These are phyloP conservation scores for Senna siamea DNA, from an alignment of 306 rosid genomes.

Conservation along the genomic window DNA sequence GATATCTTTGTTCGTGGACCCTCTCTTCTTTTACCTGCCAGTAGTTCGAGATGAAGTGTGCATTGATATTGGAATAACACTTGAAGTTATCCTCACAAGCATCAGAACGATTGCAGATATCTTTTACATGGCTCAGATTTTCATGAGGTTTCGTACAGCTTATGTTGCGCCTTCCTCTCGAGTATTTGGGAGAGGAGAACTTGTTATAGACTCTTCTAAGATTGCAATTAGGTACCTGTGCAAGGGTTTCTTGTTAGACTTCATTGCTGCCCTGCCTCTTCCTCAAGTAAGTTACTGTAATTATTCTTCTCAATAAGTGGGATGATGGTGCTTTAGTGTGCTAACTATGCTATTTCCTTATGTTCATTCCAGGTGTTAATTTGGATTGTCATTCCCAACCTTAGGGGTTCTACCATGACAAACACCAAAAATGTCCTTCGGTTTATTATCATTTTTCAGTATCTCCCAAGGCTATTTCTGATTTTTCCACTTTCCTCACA, in stretches of 20 bases:
- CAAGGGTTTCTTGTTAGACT: conserved; percentile 56
- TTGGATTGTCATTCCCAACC: conserved; percentile 84
- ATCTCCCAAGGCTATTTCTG: conserved; percentile 76
- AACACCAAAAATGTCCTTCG: conserved; percentile 86
- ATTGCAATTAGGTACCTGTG: conserved; percentile 54
- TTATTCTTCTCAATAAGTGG: conserved; percentile 2
- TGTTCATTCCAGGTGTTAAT: conserved; percentile 70
- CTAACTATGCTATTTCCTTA: conserved; percentile 7
- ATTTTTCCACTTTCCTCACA: conserved; percentile 89
- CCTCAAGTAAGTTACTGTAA: conserved; percentile 43
- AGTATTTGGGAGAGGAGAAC: conserved; percentile 68
- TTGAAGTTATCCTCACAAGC: conserved; percentile 47
- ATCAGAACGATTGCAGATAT: conserved; percentile 52
- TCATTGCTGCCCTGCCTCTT: conserved; percentile 60
- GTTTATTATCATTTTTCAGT: conserved; percentile 78
- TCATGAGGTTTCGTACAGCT: conserved; percentile 54
- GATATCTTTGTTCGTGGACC: conserved; percentile 60
- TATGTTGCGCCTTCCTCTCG: conserved; percentile 64
- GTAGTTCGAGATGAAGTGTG: conserved; percentile 45
- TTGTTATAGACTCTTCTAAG: conserved; percentile 53
- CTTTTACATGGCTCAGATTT: conserved; percentile 55
- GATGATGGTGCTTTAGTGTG: background rate
- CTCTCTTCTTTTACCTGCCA: conserved; percentile 58
- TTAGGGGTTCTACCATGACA: conserved; percentile 78
- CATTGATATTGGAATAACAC: conserved; percentile 48